Percentiles rank a stretch among this genome's conserved stretches.
These are phyloP conservation scores for Anthracocystis setariae DNA, from an alignment of 1,284 basidiomycete species.

Conservation along the genomic window DNA sequence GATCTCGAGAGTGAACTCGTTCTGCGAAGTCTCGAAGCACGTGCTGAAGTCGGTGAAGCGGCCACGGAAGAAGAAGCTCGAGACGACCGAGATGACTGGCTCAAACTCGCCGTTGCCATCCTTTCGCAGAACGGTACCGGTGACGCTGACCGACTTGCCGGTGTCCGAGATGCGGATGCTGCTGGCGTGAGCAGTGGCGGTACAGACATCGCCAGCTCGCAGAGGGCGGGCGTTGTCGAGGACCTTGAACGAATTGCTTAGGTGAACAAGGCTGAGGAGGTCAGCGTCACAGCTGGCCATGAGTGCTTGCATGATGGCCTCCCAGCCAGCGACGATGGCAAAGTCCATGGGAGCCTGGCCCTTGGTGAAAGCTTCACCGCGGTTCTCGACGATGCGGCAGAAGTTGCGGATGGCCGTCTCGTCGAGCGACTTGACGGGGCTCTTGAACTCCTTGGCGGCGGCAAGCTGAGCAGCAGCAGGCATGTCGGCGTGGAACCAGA, in stretches of 20 bases:
- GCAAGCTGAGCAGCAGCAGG: conserved; percentile 49
- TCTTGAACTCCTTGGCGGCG: conserved; percentile 43
- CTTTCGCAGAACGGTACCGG: conserved; percentile 53
- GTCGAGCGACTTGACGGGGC: conserved; percentile 68
- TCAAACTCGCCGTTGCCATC: conserved; percentile 74
- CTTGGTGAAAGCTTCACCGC: conserved; percentile 84
- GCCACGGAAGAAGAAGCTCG: conserved; percentile 96
- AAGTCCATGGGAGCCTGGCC: conserved; percentile 86
- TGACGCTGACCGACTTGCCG: conserved; percentile 74
- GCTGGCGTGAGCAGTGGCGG: conserved; percentile 85
- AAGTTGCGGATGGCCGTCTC: conserved; percentile 83
- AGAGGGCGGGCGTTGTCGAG: conserved; percentile 81
- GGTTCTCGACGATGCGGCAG: conserved; percentile 92
- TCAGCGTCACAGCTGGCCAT: conserved; percentile 62
- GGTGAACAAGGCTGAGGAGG: conserved; percentile 91
- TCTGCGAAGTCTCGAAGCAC: conserved; percentile 86
- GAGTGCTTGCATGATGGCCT: conserved; percentile 64
- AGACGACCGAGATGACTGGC: conserved; percentile 95
- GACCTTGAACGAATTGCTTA: conserved; percentile 94
- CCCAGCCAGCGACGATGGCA: conserved; percentile 95
- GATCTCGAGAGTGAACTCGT: conserved; percentile 85
- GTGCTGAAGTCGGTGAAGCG: conserved; percentile 91
- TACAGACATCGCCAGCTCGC: conserved; percentile 87
- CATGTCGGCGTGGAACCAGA: conserved; percentile 64
- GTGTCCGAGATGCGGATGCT: conserved; percentile 90